A percentile compares a stretch with the other conserved stretches of the same genome.
These are phyloP conservation scores for Aspergillus sclerotialis DNA, from an alignment of 2,329 filamentous ascomycete species.

Conservation along the genomic window DNA sequence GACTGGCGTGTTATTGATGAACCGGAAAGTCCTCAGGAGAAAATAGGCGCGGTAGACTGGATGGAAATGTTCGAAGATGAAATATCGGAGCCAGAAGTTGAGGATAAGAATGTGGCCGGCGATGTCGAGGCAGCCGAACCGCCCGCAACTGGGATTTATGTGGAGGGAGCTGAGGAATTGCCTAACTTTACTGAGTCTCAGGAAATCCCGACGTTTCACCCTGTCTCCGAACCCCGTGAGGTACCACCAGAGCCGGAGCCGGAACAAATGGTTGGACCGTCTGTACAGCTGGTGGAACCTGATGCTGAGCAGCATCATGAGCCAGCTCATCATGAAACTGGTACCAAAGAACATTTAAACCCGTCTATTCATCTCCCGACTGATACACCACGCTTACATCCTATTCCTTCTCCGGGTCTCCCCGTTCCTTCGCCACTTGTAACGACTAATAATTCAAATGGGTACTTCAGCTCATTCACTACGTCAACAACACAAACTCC, in stretches of 20 bases:
- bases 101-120: not conserved
- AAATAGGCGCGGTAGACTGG: constrained; percentile 25
- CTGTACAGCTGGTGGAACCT: constrained; percentile 4
- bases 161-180: not conserved
- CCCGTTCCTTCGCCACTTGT: constrained; percentile 34
- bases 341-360: constrained; percentile 1
- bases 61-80: constrained; percentile 20
- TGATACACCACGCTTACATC: constrained; percentile 32
- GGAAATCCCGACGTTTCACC: constrained; percentile 1
- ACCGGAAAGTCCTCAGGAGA: constrained; percentile 61
- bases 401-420: constrained; percentile 32
- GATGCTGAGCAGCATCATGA: not conserved
- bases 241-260: not conserved
- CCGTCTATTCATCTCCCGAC: constrained; percentile 15
- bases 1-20: constrained; percentile 69
- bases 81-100: constrained; percentile 3
- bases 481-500: constrained; percentile 5
- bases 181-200: not conserved
- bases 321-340: not conserved
- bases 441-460: constrained; percentile 15
- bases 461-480: constrained; percentile 25
- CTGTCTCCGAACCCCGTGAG: constrained; percentile 9
- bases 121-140: not conserved
- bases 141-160: not conserved
- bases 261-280: constrained; percentile 2